Percentiles rank a stretch among this genome's conserved stretches.
phyloP scores from a whole-genome alignment of 2,329 filamentous ascomycete genomes.

The Diaporthe batatas region DNA sequence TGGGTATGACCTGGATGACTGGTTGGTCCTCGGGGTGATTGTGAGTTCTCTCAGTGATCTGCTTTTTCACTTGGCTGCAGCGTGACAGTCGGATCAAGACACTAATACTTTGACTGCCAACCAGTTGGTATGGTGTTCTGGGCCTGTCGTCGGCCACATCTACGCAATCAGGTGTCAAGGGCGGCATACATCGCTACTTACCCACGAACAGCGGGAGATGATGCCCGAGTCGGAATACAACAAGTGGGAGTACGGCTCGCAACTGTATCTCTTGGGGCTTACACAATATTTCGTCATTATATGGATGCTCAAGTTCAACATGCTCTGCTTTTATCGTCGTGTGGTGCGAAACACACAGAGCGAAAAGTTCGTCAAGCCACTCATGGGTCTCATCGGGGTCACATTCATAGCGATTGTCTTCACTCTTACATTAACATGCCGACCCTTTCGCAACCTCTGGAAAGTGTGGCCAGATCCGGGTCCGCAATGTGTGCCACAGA shows the following conservation, averaged over 20 bases:
- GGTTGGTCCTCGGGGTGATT: not conserved
- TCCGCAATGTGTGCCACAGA: not conserved
- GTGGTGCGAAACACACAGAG: not conserved
- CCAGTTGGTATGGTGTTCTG: constrained; percentile 1
- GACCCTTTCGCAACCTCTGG: constrained; percentile 4
- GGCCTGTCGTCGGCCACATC: constrained; percentile 2
- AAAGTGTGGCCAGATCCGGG: constrained; percentile 10
- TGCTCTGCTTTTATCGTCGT: constrained; percentile 10
- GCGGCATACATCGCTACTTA: not conserved
- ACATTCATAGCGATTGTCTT: not conserved
- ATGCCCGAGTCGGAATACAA: constrained; percentile 7
- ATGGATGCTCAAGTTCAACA: constrained; percentile 22
- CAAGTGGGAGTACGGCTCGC: not conserved
- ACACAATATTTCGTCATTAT: not conserved
- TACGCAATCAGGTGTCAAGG: not conserved
- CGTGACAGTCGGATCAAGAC: not conserved
- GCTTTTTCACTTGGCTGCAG: too few relatives aligned
- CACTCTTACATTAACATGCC: not conserved
- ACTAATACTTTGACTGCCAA: not conserved
- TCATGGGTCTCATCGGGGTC: not conserved
- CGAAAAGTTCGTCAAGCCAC: constrained; percentile 12
- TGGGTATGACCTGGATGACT: constrained; percentile 1
- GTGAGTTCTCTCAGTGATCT: not conserved
- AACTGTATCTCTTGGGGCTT: not conserved
- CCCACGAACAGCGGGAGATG: constrained; percentile 6